Evolutionary conservation across 2,329 filamentous ascomycete species (phyloP).

Genomic region (Berkeleyomyces rouxiae): DNA sequence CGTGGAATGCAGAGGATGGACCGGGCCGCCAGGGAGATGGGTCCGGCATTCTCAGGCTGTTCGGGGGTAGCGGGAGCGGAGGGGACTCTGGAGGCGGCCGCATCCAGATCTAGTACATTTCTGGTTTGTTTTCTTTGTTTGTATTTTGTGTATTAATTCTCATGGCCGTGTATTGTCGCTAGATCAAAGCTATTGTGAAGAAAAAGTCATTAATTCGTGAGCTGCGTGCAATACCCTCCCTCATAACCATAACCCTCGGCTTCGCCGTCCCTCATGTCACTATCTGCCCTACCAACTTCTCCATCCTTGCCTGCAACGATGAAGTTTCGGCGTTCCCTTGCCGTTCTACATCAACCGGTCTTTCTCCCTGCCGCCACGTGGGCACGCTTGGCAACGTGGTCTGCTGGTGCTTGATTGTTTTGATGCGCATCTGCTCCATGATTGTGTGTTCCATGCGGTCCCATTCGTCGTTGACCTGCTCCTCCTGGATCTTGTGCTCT

Average conservation of each 20-base stretch:
- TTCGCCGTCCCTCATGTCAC: neutral
- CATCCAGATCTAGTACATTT: conserved; percentile 18
- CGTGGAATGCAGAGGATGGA: conserved; percentile 55
- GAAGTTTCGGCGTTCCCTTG: conserved; percentile 27
- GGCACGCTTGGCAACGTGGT: conserved; percentile 37
- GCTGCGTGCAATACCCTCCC: too few species aligned
- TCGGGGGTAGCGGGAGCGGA: conserved; percentile 25
- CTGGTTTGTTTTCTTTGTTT: neutral
- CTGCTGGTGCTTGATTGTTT: conserved; percentile 33
- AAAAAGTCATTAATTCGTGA: neutral
- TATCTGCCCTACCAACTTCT: neutral
- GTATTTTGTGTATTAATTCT: neutral
- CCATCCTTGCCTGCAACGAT: conserved; percentile 16
- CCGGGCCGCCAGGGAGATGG: conserved; percentile 19
- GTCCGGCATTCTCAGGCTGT: conserved; percentile 39
- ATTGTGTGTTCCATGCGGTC: conserved; percentile 40
- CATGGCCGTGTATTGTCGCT: neutral
- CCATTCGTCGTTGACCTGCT: conserved; percentile 36
- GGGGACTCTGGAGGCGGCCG: conserved; percentile 21
- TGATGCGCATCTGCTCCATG: conserved; percentile 37
- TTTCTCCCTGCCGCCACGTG: conserved; percentile 36
- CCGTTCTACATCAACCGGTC: neutral
- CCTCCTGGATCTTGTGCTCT: conserved; percentile 32
- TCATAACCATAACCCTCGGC: neutral
- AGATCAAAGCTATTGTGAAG: neutral